Conservation (phyloP, 116 monocot genomes). For the Iris pallida region DNA sequence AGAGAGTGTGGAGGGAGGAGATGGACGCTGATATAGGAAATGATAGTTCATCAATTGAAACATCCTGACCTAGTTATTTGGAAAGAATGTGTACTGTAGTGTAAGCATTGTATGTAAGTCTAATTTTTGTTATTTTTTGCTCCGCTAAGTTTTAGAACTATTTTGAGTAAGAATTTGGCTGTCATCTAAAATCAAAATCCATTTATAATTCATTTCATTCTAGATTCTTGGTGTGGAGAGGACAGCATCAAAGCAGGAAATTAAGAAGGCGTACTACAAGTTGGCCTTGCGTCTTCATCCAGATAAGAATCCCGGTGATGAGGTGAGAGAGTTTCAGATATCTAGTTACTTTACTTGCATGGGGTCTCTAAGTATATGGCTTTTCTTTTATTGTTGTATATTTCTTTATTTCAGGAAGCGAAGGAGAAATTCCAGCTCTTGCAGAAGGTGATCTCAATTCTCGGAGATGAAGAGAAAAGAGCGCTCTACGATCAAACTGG, state of each 20-base stretch:
- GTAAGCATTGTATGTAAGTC: no score
- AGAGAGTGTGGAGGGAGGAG: no score
- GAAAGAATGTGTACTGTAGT: no score
- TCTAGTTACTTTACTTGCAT: background rate
- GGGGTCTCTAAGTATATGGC: background rate
- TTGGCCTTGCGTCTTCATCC: conserved; percentile 94
- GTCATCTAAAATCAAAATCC: no score
- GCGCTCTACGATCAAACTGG: conserved; percentile 94
- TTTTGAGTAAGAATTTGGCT: no score
- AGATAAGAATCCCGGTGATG: conserved; percentile 95
- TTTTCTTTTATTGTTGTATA: background rate
- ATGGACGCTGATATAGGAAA: no score
- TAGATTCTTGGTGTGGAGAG: conserved; percentile 91
- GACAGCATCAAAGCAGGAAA: conserved; percentile 81
- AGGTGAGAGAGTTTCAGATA: conserved; percentile 30
- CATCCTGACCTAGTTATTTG: no score
- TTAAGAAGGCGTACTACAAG: conserved; percentile 91
- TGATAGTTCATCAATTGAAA: no score
- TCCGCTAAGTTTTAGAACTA: no score
- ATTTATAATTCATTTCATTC: no score
- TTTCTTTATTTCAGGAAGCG: conserved; percentile 57
- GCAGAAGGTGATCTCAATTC: conserved; percentile 93
- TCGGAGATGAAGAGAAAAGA: conserved; percentile 95
- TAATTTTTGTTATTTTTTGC: no score
- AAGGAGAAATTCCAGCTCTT: conserved; percentile 94